Evolutionary conservation across 2,329 filamentous ascomycete species (phyloP), one percentile per base, ranked within the genome.

Genomic region (Aureobasidium sp.): DNA sequence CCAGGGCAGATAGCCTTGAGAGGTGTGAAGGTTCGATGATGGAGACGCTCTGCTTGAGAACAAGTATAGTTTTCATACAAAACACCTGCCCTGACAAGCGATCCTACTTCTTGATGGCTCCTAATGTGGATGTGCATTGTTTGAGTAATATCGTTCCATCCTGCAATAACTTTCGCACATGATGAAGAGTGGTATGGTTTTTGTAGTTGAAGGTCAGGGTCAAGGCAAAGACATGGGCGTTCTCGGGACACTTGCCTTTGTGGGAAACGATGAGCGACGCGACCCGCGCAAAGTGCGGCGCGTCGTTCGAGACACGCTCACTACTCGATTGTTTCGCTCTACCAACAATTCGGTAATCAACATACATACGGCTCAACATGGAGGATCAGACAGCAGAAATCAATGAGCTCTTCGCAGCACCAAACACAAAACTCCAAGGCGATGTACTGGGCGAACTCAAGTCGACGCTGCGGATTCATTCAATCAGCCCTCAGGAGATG

Each of bases 401-500:
- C 71, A 86, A 87, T 67, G 83, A 86, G 75, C 83, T 83, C 82
- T 95, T 88, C 79, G 84, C 79, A 67, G 81, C 73, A 74, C 84
- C 78, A 4, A 72, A 74, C 29, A 62, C 66, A 68, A 81, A 87
- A 43, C 84, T 98, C 8, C 88, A 93, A 68, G 83, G 90, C 69
- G 95, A 98, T 78, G 88, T 98, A 66, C 82, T 94, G 69, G 83
- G 86, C 62, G 95, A 98, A 81, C 84, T 99, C 71, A 87, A 92
- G 76, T 97, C 94, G 66, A 97, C 97, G 76, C 87, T 96, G 81
- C 90, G 91, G 64, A 85, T 98, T 67, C 93, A 98, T 80, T 90
- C 89, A 54, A 87, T 98, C 67, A 88, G 90, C 20, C 86, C 90
- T 40, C 91, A 98, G 77, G 96, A 98, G 76, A 85, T 98, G 31